A percentile compares a stretch with the other conserved stretches of the same genome.
Evolutionary conservation across 2,329 filamentous ascomycete species (phyloP).

Genomic region (Xylaria multiplex): DNA sequence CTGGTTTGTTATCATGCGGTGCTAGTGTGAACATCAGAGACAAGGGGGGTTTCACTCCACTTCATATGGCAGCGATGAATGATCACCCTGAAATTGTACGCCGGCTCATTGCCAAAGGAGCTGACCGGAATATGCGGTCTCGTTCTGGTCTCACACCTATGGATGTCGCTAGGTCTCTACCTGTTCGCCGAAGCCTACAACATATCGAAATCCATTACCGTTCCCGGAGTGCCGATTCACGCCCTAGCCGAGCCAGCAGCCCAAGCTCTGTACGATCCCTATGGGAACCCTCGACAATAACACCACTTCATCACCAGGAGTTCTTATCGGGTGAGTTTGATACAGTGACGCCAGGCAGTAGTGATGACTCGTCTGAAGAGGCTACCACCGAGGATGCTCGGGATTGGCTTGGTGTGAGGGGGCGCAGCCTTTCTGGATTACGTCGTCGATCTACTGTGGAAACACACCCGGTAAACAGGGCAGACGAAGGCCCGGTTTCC

Average conservation of each 20-base stretch:
- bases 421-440: constrained; percentile 43
- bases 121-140: constrained; percentile 75
- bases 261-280: constrained; percentile 73
- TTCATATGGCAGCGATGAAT: constrained; percentile 83
- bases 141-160: constrained; percentile 75
- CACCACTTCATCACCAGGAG: constrained; percentile 46
- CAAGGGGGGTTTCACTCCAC: constrained; percentile 80
- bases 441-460: constrained; percentile 40
- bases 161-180: constrained; percentile 74
- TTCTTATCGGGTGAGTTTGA: constrained; percentile 56
- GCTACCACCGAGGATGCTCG: constrained; percentile 54
- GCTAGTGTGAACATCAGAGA: constrained; percentile 80
- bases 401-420: constrained; percentile 53
- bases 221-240: constrained; percentile 71
- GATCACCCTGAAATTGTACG: constrained; percentile 80
- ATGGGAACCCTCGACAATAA: constrained; percentile 66
- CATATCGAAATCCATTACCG: constrained; percentile 70
- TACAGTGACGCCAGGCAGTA: constrained; percentile 50
- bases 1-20: constrained; percentile 79
- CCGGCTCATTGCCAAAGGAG: constrained; percentile 76
- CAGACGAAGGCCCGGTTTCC: constrained; percentile 57
- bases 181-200: constrained; percentile 71
- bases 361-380: constrained; percentile 51
- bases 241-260: constrained; percentile 72
- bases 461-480: constrained; percentile 44